Evolutionary conservation across 345 rosid species (phyloP).

Genomic region (Acer saccharum): DNA sequence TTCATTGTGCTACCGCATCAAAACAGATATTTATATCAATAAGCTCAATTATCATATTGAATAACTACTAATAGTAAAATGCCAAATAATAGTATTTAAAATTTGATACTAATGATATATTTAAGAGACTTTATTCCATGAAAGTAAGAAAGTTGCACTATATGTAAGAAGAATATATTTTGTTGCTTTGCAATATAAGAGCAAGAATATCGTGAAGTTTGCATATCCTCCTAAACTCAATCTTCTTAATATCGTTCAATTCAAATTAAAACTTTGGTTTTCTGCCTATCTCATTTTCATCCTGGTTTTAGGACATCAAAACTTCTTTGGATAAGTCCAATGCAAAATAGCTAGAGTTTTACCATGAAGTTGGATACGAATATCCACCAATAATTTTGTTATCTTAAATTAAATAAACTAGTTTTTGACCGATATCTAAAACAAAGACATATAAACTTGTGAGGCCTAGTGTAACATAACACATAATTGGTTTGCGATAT

Average conservation of each 20-base stretch:
- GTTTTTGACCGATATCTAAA: neutral
- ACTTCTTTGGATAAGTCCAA: neutral
- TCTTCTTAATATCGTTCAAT: neutral
- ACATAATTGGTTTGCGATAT: neutral
- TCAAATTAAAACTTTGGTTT: neutral
- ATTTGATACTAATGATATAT: too few species aligned
- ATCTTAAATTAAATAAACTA: neutral
- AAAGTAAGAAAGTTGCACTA: neutral
- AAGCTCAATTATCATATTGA: too few species aligned
- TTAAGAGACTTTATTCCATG: too few species aligned
- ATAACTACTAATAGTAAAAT: too few species aligned
- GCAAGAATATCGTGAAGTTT: neutral
- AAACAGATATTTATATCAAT: too few species aligned
- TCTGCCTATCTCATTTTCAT: neutral
- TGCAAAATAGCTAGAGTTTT: neutral
- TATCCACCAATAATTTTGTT: neutral
- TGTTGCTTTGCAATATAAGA: neutral
- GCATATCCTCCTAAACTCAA: neutral
- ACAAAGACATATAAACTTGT: neutral
- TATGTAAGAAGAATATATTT: neutral
- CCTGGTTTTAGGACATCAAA: neutral
- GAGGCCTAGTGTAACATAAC: neutral
- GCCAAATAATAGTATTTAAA: too few species aligned
- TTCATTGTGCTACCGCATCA: too few species aligned
- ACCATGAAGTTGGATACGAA: neutral